phyloP scores from a whole-genome alignment of 805 yeast genomes.

The Saccharomycopsis babjevae region DNA sequence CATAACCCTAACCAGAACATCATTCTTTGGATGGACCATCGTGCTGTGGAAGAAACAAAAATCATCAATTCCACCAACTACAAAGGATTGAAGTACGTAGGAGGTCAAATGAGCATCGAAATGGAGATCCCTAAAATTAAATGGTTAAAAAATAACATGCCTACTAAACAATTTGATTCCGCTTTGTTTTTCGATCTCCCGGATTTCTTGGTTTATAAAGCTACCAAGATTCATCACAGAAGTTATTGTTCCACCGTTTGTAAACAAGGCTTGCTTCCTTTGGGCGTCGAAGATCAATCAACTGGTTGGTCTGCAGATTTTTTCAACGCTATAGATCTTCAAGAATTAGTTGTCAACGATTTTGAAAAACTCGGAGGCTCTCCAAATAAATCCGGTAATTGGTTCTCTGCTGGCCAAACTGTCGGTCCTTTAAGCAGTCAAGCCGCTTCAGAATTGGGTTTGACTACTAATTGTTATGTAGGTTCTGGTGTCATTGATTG shows the following conservation, averaged over 20 bases:
- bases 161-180: conserved; percentile 41
- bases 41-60: conserved; percentile 76
- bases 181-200: conserved; percentile 87
- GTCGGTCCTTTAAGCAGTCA: conserved; percentile 60
- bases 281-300: conserved; percentile 76
- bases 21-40: conserved; percentile 96
- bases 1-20: conserved; percentile 64
- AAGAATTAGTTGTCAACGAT: conserved; percentile 67
- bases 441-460: conserved; percentile 77
- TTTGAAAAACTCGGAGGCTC: conserved; percentile 79
- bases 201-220: conserved; percentile 84
- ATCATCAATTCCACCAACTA: conserved; percentile 74
- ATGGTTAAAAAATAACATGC: conserved; percentile 86
- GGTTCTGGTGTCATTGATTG: conserved; percentile 97
- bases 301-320: conserved; percentile 90
- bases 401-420: conserved; percentile 79
- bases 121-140: conserved; percentile 97
- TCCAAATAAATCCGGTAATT: conserved; percentile 59
- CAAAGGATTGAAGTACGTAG: conserved; percentile 78
- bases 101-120: conserved; percentile 95
- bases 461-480: conserved; percentile 69
- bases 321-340: conserved; percentile 53
- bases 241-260: conserved; percentile 87
- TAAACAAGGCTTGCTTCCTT: conserved; percentile 90
- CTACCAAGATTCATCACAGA: conserved; percentile 80